A percentile compares a stretch with the other conserved stretches of the same genome.
These are phyloP conservation scores for Ceratocystis huliohia DNA, from an alignment of 2,329 filamentous ascomycete genomes.

Conservation along the genomic window DNA sequence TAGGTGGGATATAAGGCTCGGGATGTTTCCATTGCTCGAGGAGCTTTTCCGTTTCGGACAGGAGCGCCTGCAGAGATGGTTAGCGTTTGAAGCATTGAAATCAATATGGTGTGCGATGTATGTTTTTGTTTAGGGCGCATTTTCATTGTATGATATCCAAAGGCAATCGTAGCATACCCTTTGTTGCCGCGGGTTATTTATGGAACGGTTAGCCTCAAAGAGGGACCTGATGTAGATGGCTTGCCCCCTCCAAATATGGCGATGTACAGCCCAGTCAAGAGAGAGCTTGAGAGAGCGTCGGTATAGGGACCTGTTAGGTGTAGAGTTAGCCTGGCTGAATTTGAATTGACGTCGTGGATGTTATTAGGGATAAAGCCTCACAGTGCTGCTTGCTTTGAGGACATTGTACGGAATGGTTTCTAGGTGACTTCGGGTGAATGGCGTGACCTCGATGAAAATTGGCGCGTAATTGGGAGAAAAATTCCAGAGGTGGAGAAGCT, in stretches of 20 bases:
- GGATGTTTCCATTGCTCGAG: slow-evolving; percentile 95
- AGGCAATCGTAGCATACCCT: slow-evolving; percentile 43
- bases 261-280: slow-evolving; percentile 89
- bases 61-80: slow-evolving; percentile 49
- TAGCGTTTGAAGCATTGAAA: not conserved
- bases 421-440: not conserved
- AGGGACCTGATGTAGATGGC: slow-evolving; percentile 89
- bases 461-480: not conserved
- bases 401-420: slow-evolving; percentile 27
- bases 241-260: slow-evolving; percentile 88
- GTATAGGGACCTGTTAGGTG: slow-evolving; percentile 55
- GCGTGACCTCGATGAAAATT: too few relatives aligned
- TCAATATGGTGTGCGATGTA: not conserved
- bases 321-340: not conserved
- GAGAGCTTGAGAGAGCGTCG: slow-evolving; percentile 84
- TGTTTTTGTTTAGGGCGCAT: not conserved
- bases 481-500: not conserved
- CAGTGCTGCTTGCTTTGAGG: slow-evolving; percentile 39
- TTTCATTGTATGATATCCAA: not conserved
- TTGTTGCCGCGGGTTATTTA: slow-evolving; percentile 74
- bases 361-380: slow-evolving; percentile 29
- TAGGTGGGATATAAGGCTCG: slow-evolving; percentile 79
- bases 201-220: slow-evolving; percentile 83
- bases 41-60: slow-evolving; percentile 77
- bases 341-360: not conserved